Base-by-base conservation (phyloP, 2,329 filamentous ascomycete genomes). In the Chaetomiaceae sp. region DNA sequence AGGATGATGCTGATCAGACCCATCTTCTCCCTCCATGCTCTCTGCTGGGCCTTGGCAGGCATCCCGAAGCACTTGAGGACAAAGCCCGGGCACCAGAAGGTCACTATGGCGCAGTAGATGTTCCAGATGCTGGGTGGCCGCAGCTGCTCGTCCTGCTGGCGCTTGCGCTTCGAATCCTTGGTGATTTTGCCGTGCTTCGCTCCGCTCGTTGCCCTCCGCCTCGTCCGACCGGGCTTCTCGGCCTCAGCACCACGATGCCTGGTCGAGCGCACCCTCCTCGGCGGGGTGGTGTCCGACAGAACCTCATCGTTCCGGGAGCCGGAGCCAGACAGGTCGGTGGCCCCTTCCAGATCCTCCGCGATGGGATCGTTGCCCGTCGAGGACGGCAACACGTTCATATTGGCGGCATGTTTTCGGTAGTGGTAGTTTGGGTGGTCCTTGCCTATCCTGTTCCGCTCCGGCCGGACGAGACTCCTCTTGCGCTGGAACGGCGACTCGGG, bases 11-110 rank as follows among this genome's bases (percentile, higher is more conserved):
- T 96, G 73, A 96, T 89, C 54, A 99, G 75, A 2, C 94, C 94
- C 78, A 99, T 95, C 79, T 99, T 99, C 69, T 99, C 94, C 61
- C 94, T 83, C 94, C 94, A 99, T 2, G 94, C 94, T 65, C 90
- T 82, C 67, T 91, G 87, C 70, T 97, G 90, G 15, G 87, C 90
- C 70, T 88, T 94, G 42, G 88, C 80, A 7, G 84, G 83, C 77
- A 88, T 95, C 36, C 91, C 91, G 65, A 91, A 94, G 71, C 89
- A 95, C 61, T 80, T 82, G 51, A 99, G 76, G 25, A 96, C 72
- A 57, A 92, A 88, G 67, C 91, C 86, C 0, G 94, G 94, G 54
- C 84, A 88, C 91, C 94, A 97, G 66, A 97, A 96, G 0, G 94
- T 99, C 61, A 99, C 74, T 59, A 95, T 82, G 44, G 88, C 87